Percentiles rank a stretch among this genome's conserved stretches.
Conservation (phyloP, 2,329 filamentous ascomycete genomes). For the Aspergillus fructus region DNA sequence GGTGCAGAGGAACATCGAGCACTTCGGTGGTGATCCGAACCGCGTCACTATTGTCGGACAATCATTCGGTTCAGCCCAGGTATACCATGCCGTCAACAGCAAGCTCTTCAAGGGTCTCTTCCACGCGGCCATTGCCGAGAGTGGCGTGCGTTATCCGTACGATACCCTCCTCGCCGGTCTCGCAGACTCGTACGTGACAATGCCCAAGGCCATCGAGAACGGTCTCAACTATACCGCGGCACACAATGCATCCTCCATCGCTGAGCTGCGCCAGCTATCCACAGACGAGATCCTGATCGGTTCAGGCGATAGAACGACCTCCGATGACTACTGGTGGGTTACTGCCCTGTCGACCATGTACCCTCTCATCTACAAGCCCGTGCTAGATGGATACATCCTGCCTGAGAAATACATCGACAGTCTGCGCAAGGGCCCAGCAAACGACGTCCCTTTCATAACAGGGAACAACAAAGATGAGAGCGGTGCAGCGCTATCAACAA, state of each 20-base stretch:
- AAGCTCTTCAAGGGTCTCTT: constrained; percentile 30
- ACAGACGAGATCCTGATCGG: constrained; percentile 25
- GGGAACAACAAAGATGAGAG: constrained; percentile 38
- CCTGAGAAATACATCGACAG: constrained; percentile 27
- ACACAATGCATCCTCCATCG: constrained; percentile 25
- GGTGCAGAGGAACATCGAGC: constrained; percentile 52
- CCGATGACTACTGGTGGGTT: constrained; percentile 23
- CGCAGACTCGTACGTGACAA: constrained; percentile 30
- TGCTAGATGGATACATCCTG: constrained; percentile 26
- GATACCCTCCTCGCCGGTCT: constrained; percentile 30
- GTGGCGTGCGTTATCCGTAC: constrained; percentile 30
- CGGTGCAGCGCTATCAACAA: constrained; percentile 22
- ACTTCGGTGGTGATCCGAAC: constrained; percentile 54
- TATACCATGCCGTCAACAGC: constrained; percentile 33
- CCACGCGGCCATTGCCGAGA: constrained; percentile 31
- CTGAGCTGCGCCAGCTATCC: constrained; percentile 23
- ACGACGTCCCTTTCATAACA: constrained; percentile 37
- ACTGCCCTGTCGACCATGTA: constrained; percentile 28
- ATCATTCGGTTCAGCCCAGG: constrained; percentile 30
- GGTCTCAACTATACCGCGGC: constrained; percentile 25
- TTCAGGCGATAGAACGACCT: constrained; percentile 25
- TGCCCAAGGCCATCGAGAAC: constrained; percentile 25
- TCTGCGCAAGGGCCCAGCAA: constrained; percentile 27
- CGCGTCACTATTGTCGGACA: constrained; percentile 45
- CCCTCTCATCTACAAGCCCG: constrained; percentile 31